Conservation (phyloP, 805 yeast species). For the Kregervanrija fluxuum region DNA sequence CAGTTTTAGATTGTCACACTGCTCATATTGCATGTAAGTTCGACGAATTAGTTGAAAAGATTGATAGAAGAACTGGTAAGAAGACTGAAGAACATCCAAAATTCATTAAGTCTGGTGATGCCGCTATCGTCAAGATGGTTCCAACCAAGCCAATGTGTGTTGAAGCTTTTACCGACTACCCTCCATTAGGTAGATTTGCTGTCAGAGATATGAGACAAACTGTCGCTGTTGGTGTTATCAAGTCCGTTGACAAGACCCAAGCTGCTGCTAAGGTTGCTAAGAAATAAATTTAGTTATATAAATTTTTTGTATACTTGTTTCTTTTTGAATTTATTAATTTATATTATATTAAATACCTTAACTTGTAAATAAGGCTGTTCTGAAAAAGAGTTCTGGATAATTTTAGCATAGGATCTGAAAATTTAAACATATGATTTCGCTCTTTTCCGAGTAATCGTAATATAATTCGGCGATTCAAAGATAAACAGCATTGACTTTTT, state of each 20-base stretch:
- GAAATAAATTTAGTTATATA: slow-evolving; percentile 40
- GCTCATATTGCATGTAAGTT: slow-evolving; percentile 90
- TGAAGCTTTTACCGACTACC: slow-evolving; percentile 90
- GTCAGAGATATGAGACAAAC: slow-evolving; percentile 99
- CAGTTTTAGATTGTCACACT: slow-evolving; percentile 89
- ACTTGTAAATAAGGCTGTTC: too few species aligned
- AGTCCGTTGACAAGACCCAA: slow-evolving; percentile 81
- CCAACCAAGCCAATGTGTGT: slow-evolving; percentile 92
- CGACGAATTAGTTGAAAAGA: slow-evolving; percentile 74
- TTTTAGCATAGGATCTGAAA: too few species aligned
- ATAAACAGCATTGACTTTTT: too few species aligned
- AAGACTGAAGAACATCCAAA: slow-evolving; percentile 83
- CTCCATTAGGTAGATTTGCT: slow-evolving; percentile 96
- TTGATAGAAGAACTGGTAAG: slow-evolving; percentile 93
- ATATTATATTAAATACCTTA: slow-evolving; percentile 1
- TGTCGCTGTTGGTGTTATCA: slow-evolving; percentile 99
- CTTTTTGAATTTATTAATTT: slow-evolving; percentile 2
- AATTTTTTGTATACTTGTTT: slow-evolving; percentile 1
- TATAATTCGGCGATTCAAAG: too few species aligned
- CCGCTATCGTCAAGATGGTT: slow-evolving; percentile 87
- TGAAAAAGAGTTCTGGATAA: too few species aligned
- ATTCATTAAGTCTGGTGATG: slow-evolving; percentile 93
- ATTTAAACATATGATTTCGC: too few species aligned
- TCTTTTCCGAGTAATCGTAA: too few species aligned
- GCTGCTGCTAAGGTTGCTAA: slow-evolving; percentile 82